Conservation (phyloP, 768 basidiomycete genomes). For the Trametes gibbosa region DNA sequence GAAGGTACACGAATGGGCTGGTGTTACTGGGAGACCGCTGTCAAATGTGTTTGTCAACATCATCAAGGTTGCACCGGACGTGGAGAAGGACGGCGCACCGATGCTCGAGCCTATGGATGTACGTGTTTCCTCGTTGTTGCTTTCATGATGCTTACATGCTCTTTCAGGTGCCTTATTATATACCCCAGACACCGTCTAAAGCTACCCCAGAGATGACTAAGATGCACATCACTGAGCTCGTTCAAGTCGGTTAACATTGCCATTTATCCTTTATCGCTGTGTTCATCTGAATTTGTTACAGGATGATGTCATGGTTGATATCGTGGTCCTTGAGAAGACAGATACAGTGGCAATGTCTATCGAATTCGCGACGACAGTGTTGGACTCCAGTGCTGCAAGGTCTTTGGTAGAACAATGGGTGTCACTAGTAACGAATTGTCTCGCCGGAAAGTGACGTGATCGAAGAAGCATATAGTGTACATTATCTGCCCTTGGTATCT, state of each 20-base stretch:
- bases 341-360: slow-evolving; percentile 18
- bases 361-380: not conserved
- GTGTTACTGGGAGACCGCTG: slow-evolving; percentile 31
- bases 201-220: slow-evolving; percentile 9
- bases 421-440: slow-evolving; percentile 3
- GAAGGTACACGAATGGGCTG: slow-evolving; percentile 37
- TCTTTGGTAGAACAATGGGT: slow-evolving; percentile 12
- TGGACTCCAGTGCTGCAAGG: slow-evolving; percentile 3
- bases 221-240: slow-evolving; percentile 24
- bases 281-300: slow-evolving; percentile 29
- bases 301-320: slow-evolving; percentile 37
- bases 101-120: slow-evolving; percentile 38
- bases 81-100: slow-evolving; percentile 1
- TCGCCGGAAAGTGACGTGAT: not conserved
- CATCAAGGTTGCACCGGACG: slow-evolving; percentile 35
- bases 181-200: slow-evolving; percentile 25
- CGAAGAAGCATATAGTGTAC: not conserved
- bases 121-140: slow-evolving; percentile 3
- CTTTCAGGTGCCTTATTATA: slow-evolving; percentile 35
- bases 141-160: not conserved
- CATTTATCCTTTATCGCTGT: slow-evolving; percentile 10
- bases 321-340: slow-evolving; percentile 16
- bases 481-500: not conserved
- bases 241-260: slow-evolving; percentile 24
- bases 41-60: slow-evolving; percentile 47